Evolutionary conservation across 805 yeast genomes (phyloP), one percentile per base, ranked within the genome.

Genomic region (Cyberlindnera sargentensis): DNA sequence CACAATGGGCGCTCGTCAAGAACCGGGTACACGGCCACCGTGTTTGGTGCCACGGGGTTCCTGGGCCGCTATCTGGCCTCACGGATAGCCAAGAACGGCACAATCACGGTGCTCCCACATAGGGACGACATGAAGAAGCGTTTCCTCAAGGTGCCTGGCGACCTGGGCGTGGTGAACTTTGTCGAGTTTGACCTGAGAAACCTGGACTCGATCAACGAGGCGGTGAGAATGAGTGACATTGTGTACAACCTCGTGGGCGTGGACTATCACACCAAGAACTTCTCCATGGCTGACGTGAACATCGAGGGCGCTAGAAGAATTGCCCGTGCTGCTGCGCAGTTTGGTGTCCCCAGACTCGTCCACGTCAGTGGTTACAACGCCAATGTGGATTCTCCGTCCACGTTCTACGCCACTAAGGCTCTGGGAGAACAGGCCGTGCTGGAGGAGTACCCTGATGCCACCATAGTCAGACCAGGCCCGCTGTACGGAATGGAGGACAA

Each of bases 1-100:
- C 66, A 76, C 40, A 93, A 95, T 38, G 95, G 95, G 29, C 73
- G 86, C 46, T 82, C 91, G 4, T 84, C 95, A 28, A 75, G 95
- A 68, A 81, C 91, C 7, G 95, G 95, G 3, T 84, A 80, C 65
- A 84, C 90, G 4, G 95, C 90, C 24, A 84, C 95, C 1, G 93
- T 87, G 3, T 87, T 87, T 58, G 95, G 95, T 8, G 85, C 82
- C 32, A 68, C 81, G 38, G 95, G 95, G 2, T 80, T 82, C 62
- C 66, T 87, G 46, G 95, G 95, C 38, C 76, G 87, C 39, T 75
- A 82, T 51, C 63, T 87, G 48, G 74, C 78, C 20, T 68, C 90
- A 31, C 82, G 81, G 58, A 70, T 87, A 53, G 95, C 91, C 48
- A 73, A 82, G 58, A 88, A 86, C 60, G 95, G 95, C 49, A 87